phyloP scores from a whole-genome alignment of 2,329 filamentous ascomycete genomes.

The Aurifilum marmelostoma region DNA sequence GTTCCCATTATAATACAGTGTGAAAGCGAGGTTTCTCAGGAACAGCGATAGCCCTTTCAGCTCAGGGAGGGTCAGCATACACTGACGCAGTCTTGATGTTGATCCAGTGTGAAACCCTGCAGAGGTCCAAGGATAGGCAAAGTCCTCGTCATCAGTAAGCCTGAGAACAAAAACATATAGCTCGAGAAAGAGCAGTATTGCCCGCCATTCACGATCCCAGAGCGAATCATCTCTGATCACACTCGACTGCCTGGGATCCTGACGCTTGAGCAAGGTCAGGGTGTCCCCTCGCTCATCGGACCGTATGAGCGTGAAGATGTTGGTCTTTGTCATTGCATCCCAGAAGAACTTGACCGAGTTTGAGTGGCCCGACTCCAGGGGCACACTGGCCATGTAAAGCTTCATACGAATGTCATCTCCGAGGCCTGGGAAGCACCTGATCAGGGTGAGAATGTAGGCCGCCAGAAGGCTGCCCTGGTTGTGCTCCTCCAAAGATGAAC shows the following conservation, averaged over 20 bases:
- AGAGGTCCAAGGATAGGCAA: conserved; percentile 65
- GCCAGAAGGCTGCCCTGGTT: conserved; percentile 75
- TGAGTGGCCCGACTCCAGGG: conserved; percentile 45
- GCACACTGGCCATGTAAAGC: conserved; percentile 76
- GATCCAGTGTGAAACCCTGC: conserved; percentile 42
- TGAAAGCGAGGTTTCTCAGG: conserved; percentile 88
- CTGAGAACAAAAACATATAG: conserved; percentile 91
- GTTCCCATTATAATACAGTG: conserved; percentile 80
- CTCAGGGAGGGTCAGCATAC: conserved; percentile 72
- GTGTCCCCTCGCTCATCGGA: conserved; percentile 36
- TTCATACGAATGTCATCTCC: conserved; percentile 94
- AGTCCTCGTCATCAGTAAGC: conserved; percentile 95
- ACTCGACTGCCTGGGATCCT: conserved; percentile 27
- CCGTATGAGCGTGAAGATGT: conserved; percentile 42
- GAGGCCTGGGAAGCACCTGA: conserved; percentile 80
- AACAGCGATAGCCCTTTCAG: conserved; percentile 78
- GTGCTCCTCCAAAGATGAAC: conserved; percentile 42
- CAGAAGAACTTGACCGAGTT: conserved; percentile 86
- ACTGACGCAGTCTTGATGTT: conserved; percentile 57
- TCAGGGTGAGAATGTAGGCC: conserved; percentile 81
- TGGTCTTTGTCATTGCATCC: conserved; percentile 58
- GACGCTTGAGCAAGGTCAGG: conserved; percentile 36
- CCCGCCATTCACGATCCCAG: conserved; percentile 77
- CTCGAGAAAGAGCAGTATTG: conserved; percentile 88
- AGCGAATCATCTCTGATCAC: conserved; percentile 34